Conservation (phyloP, 495 filamentous ascomycete species). For the Podospora tetraspora region DNA sequence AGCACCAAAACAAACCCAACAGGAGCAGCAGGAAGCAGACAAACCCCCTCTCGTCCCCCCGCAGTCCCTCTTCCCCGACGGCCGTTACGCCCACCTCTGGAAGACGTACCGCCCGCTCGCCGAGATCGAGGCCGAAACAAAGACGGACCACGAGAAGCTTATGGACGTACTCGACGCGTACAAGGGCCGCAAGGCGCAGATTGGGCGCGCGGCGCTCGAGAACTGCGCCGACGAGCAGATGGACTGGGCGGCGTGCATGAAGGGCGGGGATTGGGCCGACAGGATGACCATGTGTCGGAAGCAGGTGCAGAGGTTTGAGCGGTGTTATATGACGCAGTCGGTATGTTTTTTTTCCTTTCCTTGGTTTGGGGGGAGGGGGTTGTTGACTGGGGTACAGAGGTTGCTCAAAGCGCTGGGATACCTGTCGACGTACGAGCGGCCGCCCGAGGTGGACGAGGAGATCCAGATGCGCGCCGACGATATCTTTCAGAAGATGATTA, state of each 20-base stretch:
- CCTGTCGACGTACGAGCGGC: slow-evolving; percentile 57
- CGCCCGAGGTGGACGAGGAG: slow-evolving; percentile 67
- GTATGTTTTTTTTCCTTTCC: no score
- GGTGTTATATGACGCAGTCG: slow-evolving; percentile 77
- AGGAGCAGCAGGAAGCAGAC: no score
- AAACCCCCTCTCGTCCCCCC: slow-evolving; percentile 24
- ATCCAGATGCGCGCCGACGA: slow-evolving; percentile 95
- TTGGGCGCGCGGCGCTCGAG: slow-evolving; percentile 80
- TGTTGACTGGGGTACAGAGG: slow-evolving; percentile 45
- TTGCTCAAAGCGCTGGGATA: slow-evolving; percentile 92
- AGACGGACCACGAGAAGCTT: slow-evolving; percentile 68
- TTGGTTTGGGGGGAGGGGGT: background rate
- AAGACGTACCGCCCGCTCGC: slow-evolving; percentile 69
- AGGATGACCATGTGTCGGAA: slow-evolving; percentile 67
- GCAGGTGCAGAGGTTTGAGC: slow-evolving; percentile 64
- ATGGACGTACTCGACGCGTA: slow-evolving; percentile 71
- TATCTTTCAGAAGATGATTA: slow-evolving; percentile 78
- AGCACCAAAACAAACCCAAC: slow-evolving; percentile 4
- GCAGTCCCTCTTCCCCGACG: slow-evolving; percentile 56
- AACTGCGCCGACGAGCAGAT: slow-evolving; percentile 87
- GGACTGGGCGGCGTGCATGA: slow-evolving; percentile 69
- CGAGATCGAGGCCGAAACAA: slow-evolving; percentile 56
- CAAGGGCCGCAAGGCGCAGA: slow-evolving; percentile 72
- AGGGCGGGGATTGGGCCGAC: slow-evolving; percentile 53
- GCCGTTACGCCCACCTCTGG: slow-evolving; percentile 93